Conservation (phyloP, 768 basidiomycete species). For the Tulasnella sp. region DNA sequence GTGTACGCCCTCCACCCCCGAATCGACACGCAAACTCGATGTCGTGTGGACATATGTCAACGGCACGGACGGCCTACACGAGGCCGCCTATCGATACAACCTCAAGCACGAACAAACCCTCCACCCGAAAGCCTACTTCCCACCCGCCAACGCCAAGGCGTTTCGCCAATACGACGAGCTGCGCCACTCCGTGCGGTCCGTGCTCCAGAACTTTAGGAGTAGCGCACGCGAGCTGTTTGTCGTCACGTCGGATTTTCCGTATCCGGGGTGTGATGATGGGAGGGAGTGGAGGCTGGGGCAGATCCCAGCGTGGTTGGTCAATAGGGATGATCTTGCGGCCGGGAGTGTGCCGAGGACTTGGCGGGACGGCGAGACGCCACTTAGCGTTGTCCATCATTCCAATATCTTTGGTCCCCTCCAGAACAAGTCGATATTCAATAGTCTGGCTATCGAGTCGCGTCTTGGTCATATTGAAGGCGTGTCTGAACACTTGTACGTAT, state of each 20-base stretch:
- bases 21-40: conserved; percentile 12
- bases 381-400: background rate
- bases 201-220: conserved; percentile 7
- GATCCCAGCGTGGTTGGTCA: conserved; percentile 21
- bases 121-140: background rate
- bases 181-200: conserved; percentile 22
- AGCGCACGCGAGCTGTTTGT: conserved; percentile 17
- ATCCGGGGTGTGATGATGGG: conserved; percentile 6
- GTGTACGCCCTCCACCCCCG: background rate
- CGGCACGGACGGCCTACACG: conserved; percentile 17
- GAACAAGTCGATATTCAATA: conserved; percentile 21
- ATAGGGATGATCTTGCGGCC: background rate
- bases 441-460: conserved; percentile 22
- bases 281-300: conserved; percentile 17
- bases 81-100: background rate
- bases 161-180: conserved; percentile 23
- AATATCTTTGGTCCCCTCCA: conserved; percentile 13
- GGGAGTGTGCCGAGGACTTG: background rate
- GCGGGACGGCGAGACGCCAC: background rate
- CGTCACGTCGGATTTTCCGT: conserved; percentile 20
- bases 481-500: conserved; percentile 18
- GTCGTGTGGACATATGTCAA: conserved; percentile 22
- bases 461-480: conserved; percentile 17
- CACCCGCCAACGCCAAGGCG: background rate
- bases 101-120: background rate